Conservation (phyloP, 73 alveolate genomes). For the Paramecium sonneborni region DNA sequence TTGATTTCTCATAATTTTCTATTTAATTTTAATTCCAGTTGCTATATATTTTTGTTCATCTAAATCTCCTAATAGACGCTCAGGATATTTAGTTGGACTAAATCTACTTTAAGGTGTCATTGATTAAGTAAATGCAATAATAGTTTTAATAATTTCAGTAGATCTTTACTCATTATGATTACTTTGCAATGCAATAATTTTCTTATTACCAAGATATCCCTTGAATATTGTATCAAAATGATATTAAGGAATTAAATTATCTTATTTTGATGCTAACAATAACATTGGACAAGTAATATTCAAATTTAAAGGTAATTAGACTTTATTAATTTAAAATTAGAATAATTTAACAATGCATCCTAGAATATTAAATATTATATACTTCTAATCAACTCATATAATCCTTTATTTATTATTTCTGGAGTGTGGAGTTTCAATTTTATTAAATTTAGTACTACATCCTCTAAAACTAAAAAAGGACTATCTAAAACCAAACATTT, state of each 20-base stretch:
- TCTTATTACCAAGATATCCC: not conserved
- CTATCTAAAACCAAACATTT: not conserved
- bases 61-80: not conserved
- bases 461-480: not conserved
- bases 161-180: conserved; percentile 11
- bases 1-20: conserved; percentile 35
- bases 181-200: not conserved
- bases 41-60: conserved; percentile 1
- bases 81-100: conserved; percentile 36
- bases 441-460: not conserved
- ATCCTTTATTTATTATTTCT: not conserved
- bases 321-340: not conserved
- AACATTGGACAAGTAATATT: not conserved
- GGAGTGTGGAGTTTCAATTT: not conserved
- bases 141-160: not conserved
- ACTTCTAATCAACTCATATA: conserved; percentile 4
- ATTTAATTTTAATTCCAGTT: conserved; percentile 1
- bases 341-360: not conserved
- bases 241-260: not conserved
- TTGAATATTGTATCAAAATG: not conserved
- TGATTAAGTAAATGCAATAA: not conserved
- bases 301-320: not conserved
- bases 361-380: not conserved
- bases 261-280: not conserved
- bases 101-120: not conserved